These are phyloP conservation scores for Heritiera littoralis DNA, from an alignment of 345 rosid genomes.

Conservation along the genomic window DNA sequence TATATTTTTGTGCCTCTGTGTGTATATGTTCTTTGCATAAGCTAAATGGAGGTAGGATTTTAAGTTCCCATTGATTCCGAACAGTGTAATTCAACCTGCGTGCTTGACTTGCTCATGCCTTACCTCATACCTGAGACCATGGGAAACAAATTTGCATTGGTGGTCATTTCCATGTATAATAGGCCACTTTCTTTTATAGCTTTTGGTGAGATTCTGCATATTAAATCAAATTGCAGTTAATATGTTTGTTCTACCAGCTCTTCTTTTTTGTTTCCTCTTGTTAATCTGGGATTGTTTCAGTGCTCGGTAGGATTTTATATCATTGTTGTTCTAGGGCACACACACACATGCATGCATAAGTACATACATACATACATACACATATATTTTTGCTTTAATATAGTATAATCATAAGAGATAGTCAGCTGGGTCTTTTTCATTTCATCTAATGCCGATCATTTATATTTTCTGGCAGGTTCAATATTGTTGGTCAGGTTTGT, in stretches of 20 bases:
- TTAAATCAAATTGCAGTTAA: neutral
- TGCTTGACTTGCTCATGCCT: neutral
- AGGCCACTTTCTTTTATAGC: neutral
- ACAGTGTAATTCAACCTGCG: neutral
- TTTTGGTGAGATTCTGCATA: neutral
- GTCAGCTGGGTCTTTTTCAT: neutral
- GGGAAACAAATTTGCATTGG: neutral
- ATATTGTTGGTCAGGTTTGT: conserved; percentile 89
- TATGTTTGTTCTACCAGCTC: neutral
- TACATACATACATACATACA: too few species aligned
- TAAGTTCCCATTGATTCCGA: neutral
- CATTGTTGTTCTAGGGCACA: neutral
- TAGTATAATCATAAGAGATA: neutral
- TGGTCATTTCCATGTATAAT: neutral
- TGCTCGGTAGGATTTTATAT: neutral
- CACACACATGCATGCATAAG: too few species aligned
- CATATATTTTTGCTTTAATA: neutral
- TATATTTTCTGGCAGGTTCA: conserved; percentile 70
- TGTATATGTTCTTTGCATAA: neutral
- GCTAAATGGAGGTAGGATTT: neutral
- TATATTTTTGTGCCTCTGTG: neutral
- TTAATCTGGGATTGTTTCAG: neutral
- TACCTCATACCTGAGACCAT: neutral
- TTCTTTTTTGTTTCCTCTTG: neutral
- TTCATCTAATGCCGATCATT: conserved; percentile 29